A percentile compares a stretch with the other conserved stretches of the same genome.
phyloP scores from a whole-genome alignment of 192 early-diverging fungal species.

The Linderina pennispora region DNA sequence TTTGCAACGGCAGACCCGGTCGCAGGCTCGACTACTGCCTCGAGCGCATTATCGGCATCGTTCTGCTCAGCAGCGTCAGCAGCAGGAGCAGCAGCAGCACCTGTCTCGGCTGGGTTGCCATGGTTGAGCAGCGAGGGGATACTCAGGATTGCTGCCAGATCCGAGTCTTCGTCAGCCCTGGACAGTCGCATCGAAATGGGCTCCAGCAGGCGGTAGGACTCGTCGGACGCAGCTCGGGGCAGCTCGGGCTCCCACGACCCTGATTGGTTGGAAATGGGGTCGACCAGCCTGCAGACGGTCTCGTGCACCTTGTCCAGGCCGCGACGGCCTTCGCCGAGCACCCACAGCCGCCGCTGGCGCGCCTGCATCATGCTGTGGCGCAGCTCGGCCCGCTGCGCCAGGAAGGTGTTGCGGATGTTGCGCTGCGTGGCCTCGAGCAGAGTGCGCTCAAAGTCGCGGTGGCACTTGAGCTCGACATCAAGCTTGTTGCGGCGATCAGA shows the following conservation, averaged over 20 bases:
- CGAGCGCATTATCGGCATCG: neutral
- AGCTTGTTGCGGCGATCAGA: constrained; percentile 23
- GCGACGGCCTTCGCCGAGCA: constrained; percentile 29
- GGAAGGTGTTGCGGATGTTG: constrained; percentile 12
- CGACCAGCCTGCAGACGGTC: constrained; percentile 16
- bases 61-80: constrained; percentile 9
- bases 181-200: constrained; percentile 18
- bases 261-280: constrained; percentile 15
- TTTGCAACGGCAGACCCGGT: neutral
- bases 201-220: constrained; percentile 19
- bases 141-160: constrained; percentile 23
- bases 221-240: constrained; percentile 4
- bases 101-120: neutral
- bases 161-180: constrained; percentile 19
- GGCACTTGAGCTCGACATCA: constrained; percentile 15
- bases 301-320: constrained; percentile 29
- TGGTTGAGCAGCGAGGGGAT: constrained; percentile 42
- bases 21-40: neutral
- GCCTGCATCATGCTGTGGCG: constrained; percentile 24
- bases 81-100: neutral
- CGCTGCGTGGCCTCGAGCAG: constrained; percentile 12
- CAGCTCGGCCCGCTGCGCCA: constrained; percentile 14
- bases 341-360: constrained; percentile 33
- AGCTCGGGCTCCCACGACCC: neutral
- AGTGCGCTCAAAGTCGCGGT: constrained; percentile 11